phyloP scores from a whole-genome alignment of 2,329 filamentous ascomycete genomes.

The Alternaria brassicae region DNA sequence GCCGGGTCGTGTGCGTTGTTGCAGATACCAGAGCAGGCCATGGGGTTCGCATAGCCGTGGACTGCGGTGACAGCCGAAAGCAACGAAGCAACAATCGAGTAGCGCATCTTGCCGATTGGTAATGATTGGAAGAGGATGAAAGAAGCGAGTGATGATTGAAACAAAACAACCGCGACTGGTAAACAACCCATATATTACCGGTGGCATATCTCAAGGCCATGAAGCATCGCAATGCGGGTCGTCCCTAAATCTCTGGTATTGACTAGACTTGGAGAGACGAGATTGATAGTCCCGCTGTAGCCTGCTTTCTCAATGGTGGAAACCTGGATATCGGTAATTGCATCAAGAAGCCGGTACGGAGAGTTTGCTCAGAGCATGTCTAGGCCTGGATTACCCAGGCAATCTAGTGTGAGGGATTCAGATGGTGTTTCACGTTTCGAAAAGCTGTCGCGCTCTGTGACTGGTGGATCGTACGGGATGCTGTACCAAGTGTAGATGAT shows the following conservation, averaged over 20 bases:
- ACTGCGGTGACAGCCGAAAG: constrained; percentile 26
- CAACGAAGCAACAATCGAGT: constrained; percentile 25
- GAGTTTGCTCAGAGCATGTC: constrained; percentile 4
- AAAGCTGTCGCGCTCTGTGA: background rate
- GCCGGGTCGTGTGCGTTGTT: constrained; percentile 59
- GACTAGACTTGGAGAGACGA: constrained; percentile 3
- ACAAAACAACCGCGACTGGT: background rate
- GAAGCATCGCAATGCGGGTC: background rate
- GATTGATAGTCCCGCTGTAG: background rate
- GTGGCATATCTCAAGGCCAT: background rate
- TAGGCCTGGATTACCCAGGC: background rate
- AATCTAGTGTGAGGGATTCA: constrained; percentile 8
- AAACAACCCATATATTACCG: constrained; percentile 2
- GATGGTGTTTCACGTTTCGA: constrained; percentile 5
- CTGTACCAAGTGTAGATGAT: background rate
- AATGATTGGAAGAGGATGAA: background rate
- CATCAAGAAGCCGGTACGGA: constrained; percentile 10
- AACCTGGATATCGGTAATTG: constrained; percentile 1
- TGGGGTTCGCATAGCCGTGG: constrained; percentile 50
- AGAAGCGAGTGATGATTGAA: background rate
- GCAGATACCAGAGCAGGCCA: constrained; percentile 52
- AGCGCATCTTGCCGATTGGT: constrained; percentile 24
- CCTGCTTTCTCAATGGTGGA: constrained; percentile 9
- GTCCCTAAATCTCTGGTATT: background rate
- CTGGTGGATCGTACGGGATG: constrained; percentile 2